A percentile compares a stretch with the other conserved stretches of the same genome.
phyloP scores from a whole-genome alignment of 2,329 filamentous ascomycete species.

The Trichoderma endophyticum region DNA sequence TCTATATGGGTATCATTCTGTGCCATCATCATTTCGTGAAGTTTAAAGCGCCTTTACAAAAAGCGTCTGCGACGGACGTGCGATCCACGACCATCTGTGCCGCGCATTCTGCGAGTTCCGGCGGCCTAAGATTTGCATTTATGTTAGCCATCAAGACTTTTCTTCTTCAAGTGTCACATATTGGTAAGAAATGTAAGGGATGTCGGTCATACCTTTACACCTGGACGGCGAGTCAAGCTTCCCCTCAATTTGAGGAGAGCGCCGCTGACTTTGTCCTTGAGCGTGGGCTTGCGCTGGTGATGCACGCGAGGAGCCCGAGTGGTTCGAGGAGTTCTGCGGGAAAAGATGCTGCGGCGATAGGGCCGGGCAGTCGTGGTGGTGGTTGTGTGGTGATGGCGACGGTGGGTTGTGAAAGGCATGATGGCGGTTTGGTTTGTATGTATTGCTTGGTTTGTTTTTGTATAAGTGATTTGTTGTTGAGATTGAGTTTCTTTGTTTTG shows the following conservation, averaged over 20 bases:
- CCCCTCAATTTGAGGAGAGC: slow-evolving; percentile 73
- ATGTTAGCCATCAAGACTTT: neutral
- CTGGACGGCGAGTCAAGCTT: slow-evolving; percentile 63
- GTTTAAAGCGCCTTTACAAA: neutral
- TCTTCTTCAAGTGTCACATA: rapidly evolving
- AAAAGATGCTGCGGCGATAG: slow-evolving; percentile 41
- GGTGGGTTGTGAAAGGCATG: slow-evolving; percentile 25
- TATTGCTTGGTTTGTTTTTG: neutral
- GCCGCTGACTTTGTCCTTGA: slow-evolving; percentile 76
- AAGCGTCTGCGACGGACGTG: slow-evolving; percentile 32
- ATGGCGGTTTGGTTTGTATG: neutral
- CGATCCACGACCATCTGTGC: slow-evolving; percentile 66
- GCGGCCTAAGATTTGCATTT: slow-evolving; percentile 52
- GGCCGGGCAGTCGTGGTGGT: slow-evolving; percentile 38
- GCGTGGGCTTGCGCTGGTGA: slow-evolving; percentile 63
- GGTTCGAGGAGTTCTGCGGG: slow-evolving; percentile 36
- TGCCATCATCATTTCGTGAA: neutral
- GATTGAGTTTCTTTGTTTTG: neutral
- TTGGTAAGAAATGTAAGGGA: neutral
- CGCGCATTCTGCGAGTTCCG: slow-evolving; percentile 69
- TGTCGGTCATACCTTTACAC: slow-evolving; percentile 57
- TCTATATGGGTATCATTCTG: neutral
- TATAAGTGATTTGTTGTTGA: neutral
- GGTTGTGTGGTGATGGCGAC: slow-evolving; percentile 34
- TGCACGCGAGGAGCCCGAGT: slow-evolving; percentile 47